Conservation (phyloP, 1,284 basidiomycete genomes). For the Melampsora occidentalis region DNA sequence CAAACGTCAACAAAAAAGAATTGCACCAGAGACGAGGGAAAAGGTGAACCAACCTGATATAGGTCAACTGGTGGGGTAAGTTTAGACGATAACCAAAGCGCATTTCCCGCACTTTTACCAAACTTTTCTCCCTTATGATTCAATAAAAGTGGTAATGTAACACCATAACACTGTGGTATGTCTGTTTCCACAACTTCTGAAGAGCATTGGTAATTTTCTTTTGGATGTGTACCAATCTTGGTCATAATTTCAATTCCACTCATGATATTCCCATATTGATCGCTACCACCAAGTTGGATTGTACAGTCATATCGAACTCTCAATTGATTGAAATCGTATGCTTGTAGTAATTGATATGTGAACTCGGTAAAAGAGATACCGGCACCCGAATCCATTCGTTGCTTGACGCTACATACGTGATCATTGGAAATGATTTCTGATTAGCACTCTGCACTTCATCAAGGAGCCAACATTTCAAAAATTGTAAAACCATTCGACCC, state of each 20-base stretch:
- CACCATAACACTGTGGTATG: constrained; percentile 65
- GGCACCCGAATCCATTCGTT: constrained; percentile 65
- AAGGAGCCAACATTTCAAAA: background rate
- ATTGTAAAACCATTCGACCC: background rate
- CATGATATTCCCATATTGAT: constrained; percentile 98
- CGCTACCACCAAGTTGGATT: constrained; percentile 90
- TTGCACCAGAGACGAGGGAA: constrained; percentile 45
- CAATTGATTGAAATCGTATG: constrained; percentile 85
- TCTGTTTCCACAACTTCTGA: constrained; percentile 42
- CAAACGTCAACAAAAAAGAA: constrained; percentile 18
- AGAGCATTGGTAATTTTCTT: background rate
- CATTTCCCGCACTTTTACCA: constrained; percentile 95
- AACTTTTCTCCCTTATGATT: constrained; percentile 89
- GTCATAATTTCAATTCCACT: constrained; percentile 85
- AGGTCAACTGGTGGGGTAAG: constrained; percentile 82
- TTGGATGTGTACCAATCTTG: constrained; percentile 54
- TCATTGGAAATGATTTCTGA: constrained; percentile 19
- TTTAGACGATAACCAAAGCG: constrained; percentile 76
- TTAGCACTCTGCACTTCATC: constrained; percentile 20
- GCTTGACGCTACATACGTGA: constrained; percentile 70
- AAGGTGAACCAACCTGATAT: constrained; percentile 68
- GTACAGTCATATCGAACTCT: constrained; percentile 68
- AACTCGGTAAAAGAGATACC: constrained; percentile 97
- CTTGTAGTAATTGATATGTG: constrained; percentile 93
- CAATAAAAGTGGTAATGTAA: constrained; percentile 91